These are phyloP conservation scores for Coccomyxa subellipsoidea DNA, from an alignment of 163 green algal genomes.

Conservation along the genomic window DNA sequence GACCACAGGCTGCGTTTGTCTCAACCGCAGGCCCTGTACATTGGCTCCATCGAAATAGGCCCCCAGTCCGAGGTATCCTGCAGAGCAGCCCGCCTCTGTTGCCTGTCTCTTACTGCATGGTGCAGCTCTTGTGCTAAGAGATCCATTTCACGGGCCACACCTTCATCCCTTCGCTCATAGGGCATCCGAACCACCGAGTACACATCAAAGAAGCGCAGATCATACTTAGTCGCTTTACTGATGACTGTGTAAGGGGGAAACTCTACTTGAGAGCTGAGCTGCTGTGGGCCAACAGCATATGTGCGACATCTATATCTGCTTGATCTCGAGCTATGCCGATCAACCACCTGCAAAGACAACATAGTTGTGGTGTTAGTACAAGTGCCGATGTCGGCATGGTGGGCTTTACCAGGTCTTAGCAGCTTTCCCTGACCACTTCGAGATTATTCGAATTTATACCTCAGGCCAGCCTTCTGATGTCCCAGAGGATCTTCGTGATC, in stretches of 20 bases:
- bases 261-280: background rate
- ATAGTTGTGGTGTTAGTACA: background rate
- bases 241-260: background rate
- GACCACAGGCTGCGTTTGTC: background rate
- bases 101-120: background rate
- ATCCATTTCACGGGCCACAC: background rate
- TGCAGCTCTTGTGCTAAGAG: too few species aligned
- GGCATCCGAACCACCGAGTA: background rate
- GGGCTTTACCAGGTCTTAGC: too few species aligned
- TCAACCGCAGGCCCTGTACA: background rate
- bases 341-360: background rate
- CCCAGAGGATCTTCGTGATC: too few species aligned
- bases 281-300: background rate
- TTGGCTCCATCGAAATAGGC: background rate
- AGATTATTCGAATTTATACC: too few species aligned
- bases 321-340: background rate
- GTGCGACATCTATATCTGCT: background rate
- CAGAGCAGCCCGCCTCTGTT: background rate
- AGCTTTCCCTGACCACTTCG: too few species aligned
- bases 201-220: constrained; percentile 8
- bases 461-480: too few species aligned
- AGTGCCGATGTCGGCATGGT: too few species aligned
- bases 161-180: background rate
- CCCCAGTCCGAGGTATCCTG: background rate
- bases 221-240: background rate